Conservation (phyloP, 345 rosid genomes). For the Rubroshorea leprosula region DNA sequence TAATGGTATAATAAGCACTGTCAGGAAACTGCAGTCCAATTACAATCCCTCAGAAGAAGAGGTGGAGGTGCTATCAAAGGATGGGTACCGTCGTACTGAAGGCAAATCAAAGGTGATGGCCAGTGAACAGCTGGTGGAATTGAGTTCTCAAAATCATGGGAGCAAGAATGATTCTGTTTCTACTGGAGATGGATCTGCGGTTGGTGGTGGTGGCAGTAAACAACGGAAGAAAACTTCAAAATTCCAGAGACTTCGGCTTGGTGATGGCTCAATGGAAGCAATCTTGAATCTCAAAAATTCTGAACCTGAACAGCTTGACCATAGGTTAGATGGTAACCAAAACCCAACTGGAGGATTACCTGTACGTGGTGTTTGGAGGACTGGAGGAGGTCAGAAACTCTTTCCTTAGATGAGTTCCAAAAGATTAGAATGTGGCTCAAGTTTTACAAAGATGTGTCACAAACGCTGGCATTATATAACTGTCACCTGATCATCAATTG, state of each 20-base stretch:
- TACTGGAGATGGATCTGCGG: constrained; percentile 24
- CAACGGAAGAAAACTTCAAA: constrained; percentile 75
- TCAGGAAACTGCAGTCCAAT: constrained; percentile 49
- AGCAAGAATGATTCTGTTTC: constrained; percentile 19
- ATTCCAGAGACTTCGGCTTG: constrained; percentile 64
- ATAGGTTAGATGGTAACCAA: constrained; percentile 24
- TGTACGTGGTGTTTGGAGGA: constrained; percentile 69
- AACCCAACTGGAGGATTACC: constrained; percentile 33
- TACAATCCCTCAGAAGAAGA: constrained; percentile 43
- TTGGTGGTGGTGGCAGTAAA: constrained; percentile 38
- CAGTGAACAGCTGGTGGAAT: constrained; percentile 26
- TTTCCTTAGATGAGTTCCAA: constrained; percentile 24
- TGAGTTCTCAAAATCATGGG: constrained; percentile 16
- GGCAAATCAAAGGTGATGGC: constrained; percentile 40
- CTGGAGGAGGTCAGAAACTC: constrained; percentile 60
- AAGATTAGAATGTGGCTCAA: no score
- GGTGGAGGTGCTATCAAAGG: constrained; percentile 47
- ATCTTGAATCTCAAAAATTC: constrained; percentile 38
- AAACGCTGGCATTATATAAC: no score
- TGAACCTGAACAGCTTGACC: constrained; percentile 28
- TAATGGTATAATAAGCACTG: constrained; percentile 49
- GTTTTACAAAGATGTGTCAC: no score
- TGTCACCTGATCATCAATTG: no score
- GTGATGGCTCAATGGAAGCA: constrained; percentile 75
- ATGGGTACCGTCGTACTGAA: constrained; percentile 49